Evolutionary conservation across 1,284 basidiomycete species (phyloP), one percentile per base, ranked within the genome.

Genomic region (Sanguinoderma infundibulare): DNA sequence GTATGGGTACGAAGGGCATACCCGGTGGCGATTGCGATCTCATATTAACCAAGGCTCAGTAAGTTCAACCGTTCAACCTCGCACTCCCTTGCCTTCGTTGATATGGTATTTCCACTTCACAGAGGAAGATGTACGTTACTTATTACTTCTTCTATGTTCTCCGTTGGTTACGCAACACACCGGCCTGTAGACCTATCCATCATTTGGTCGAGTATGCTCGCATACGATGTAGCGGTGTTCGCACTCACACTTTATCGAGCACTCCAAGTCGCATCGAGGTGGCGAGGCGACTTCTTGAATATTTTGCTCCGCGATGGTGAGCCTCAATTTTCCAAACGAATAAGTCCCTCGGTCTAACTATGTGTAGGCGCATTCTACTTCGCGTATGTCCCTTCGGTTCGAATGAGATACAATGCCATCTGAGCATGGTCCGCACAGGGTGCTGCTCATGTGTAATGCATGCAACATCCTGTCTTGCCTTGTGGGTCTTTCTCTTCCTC

Each of bases 281-380:
- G 50, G 49, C 49, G 44, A 15, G 61, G 61, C 6, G 53, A 51
- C 30, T 22, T 63, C 15, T 50, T 56, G 26, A 50, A 49, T 2
- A n/a, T 63, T 1, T 39, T 63, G 54, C 42, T 59, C 1, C 53
- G 57, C 17, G 61, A 63, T 38, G 61, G 61, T 63, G 30, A 30
- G 50, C 7, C 5, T 26, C 22, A 3, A 6, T 8, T 7, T 5
- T n/a, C n/a, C n/a, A n/a, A n/a, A n/a, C n/a, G n/a, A n/a, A n/a
- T n/a, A n/a, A n/a, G n/a, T 39, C 9, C 24, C 9, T 46, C 46
- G 46, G 1, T 15, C 9, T 22, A 1, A 35, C 14, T 42, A 5
- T 32, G 6, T 24, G 0, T 10, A 59, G 57, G 53, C 6, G 34
- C 57, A 14, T 5, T 57, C 15, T 59, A 59, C 42, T 59, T 59